phyloP scores from a whole-genome alignment of 2,329 filamentous ascomycete species.

The Mollisia scopiformis region DNA sequence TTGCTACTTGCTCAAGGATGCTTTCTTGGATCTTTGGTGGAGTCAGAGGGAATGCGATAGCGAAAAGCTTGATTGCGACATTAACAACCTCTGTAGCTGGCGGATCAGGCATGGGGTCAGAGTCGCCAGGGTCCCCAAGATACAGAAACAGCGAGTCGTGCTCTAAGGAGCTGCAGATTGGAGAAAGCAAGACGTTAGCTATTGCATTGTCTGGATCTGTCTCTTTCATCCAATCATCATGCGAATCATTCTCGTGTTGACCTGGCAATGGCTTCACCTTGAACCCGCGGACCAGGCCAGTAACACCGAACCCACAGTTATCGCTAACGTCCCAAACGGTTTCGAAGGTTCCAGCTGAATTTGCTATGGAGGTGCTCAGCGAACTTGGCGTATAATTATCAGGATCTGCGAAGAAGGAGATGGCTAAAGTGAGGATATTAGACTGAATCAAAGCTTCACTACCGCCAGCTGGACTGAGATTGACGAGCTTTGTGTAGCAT shows the following conservation, averaged over 20 bases:
- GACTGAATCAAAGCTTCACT: conserved; percentile 88
- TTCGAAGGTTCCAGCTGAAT: conserved; percentile 86
- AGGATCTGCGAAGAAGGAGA: conserved; percentile 91
- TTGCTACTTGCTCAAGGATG: conserved; percentile 89
- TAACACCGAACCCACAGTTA: conserved; percentile 93
- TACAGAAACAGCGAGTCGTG: conserved; percentile 88
- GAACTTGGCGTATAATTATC: conserved; percentile 86
- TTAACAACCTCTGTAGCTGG: conserved; percentile 94
- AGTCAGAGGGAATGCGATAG: conserved; percentile 86
- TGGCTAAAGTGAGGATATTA: conserved; percentile 85
- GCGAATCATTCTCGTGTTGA: conserved; percentile 59
- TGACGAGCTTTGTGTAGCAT: conserved; percentile 90
- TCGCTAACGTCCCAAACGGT: conserved; percentile 94
- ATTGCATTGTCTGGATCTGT: conserved; percentile 67
- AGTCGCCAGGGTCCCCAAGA: conserved; percentile 51
- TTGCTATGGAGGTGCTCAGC: conserved; percentile 88
- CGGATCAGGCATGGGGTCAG: conserved; percentile 65
- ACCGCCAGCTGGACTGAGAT: conserved; percentile 81
- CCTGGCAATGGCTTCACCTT: conserved; percentile 71
- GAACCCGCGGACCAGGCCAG: conserved; percentile 80
- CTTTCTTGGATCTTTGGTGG: conserved; percentile 93
- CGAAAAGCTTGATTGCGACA: conserved; percentile 89
- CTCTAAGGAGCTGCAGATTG: conserved; percentile 82
- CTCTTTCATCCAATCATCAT: conserved; percentile 54
- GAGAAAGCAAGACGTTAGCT: conserved; percentile 64